phyloP scores from a whole-genome alignment of 23 red algal species.

The Gracilaria domingensis region DNA sequence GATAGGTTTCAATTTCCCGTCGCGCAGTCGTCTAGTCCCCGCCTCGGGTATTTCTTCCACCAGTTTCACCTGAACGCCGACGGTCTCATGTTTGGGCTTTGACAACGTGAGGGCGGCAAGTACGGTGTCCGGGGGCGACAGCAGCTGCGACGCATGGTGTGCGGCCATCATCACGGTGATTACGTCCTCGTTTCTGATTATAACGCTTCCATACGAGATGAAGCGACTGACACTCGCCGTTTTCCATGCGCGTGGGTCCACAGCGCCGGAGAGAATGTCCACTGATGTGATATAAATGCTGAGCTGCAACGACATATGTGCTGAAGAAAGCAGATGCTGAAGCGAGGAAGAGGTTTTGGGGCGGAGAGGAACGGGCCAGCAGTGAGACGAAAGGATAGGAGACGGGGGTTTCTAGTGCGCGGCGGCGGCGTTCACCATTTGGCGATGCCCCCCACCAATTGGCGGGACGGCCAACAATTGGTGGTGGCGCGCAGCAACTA shows the following conservation, averaged over 20 bases:
- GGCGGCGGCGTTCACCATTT: no score
- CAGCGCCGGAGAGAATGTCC: constrained; percentile 41
- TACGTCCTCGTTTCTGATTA: constrained; percentile 35
- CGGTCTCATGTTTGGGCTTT: constrained; percentile 49
- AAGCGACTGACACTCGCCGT: neutral
- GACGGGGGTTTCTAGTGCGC: no score
- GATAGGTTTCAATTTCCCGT: no score
- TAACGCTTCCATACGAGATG: constrained; percentile 2
- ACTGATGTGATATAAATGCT: constrained; percentile 15
- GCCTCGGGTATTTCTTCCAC: no score
- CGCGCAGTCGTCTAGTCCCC: no score
- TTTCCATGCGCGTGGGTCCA: constrained; percentile 35
- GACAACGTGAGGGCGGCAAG: constrained; percentile 14
- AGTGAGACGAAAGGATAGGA: no score
- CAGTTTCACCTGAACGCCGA: constrained; percentile 65
- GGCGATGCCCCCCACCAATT: no score
- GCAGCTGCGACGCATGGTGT: constrained; percentile 49
- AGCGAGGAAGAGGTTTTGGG: no score
- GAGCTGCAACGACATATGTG: constrained; percentile 15
- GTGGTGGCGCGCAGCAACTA: no score
- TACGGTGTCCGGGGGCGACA: neutral
- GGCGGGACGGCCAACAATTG: no score
- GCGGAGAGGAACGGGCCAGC: no score
- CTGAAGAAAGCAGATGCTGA: constrained; percentile 11
- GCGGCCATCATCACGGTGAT: constrained; percentile 69